Base-by-base conservation (phyloP, 2,329 filamentous ascomycete species). In the Nannizzia gypsea region DNA sequence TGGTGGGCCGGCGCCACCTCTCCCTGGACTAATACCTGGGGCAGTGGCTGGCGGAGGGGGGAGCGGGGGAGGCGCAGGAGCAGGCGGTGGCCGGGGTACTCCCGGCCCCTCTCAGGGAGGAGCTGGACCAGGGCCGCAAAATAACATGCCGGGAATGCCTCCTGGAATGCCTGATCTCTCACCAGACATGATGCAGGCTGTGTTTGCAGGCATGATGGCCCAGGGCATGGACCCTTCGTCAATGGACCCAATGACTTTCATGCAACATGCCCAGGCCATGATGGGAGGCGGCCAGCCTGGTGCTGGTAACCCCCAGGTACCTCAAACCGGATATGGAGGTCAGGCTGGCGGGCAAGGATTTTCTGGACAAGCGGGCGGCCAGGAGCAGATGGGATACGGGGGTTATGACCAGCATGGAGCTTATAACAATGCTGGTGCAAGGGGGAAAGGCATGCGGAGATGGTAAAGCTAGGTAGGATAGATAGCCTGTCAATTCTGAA, bases 101-200 rank as follows among this genome's bases (percentile, higher is more conserved):
- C 59, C 59, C 3, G 60, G 58, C 11, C 62, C 62, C 34, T 60
- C 63, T 15, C 63, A 60, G 36, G 58, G 42, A 22, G 58, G 36
- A n/a, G 57, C 60, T 40, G 63, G 60, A 4, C 62, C 62, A 22
- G 63, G 63, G 2, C 59, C 62, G 15, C 62, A 58, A 26, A 61
- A 50, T 36, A 52, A 57, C 34, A 74, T 70, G 73, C 69, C 66
- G 34, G 76, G 77, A 1, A 78, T 81, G 72, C 77, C 78, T 17
- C 70, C 66, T 40, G 76, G 77, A 1, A 78, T 81, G 72, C 77
- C 78, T 24, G 77, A 79, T 57, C 78, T 80, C 70, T 73, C 75
- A 34, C 73, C 74, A 1, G 78, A 82, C 61, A 81, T 83, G 76
- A 81, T 83, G 78, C 79, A 82, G 71, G 77, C 79, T 62, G 82